Evolutionary conservation across 2,329 filamentous ascomycete genomes (phyloP), one percentile per base, ranked within the genome.

Genomic region (Ceratocystis lukuohia): DNA sequence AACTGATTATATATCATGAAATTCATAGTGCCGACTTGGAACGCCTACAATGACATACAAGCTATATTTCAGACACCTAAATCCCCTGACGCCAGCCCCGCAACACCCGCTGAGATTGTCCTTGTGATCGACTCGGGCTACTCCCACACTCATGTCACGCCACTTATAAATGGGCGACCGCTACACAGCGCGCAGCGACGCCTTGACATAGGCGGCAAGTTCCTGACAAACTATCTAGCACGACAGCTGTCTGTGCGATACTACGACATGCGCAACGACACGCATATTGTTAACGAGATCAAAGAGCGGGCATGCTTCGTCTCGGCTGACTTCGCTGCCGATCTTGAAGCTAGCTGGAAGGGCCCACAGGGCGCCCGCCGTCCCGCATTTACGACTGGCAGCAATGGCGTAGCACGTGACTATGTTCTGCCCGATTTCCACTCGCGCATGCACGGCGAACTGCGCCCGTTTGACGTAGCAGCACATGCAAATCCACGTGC

Each of bases 261-360:
- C 72, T 96, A 95, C 75, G 93, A 96, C 74, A 92, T 99, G 85
- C 86, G 94, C 69, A 92, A 96, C 74, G 94, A 99, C 71, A 88
- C 89, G 0, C 87, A 95, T 74, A 87, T 97, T 63, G 91, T 96
- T 74, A 96, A 96, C 72, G 89, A 96, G 74, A 92, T 97, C 75
- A 99, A 99, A 73, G 94, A 99, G 74, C 82, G 87, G 3, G 86
- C 88, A 0, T 96, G 90, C 73, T 97, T 88, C 71, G 86, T 96
- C 10, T 88, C 88, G 1, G 77, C 83, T 0, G 85, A 95, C 72
- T 96, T 97, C 74, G 78, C 80, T 30, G 72, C 74, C 5, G 90
- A 96, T 71, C 82, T 99, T 45, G 92, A 97, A 69, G 82, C 81
- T 69, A 87, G 86, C 0, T 96, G 91, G 91, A 94, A 91, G 74